Percentiles rank a stretch among this genome's conserved stretches.
Evolutionary conservation across 2,329 filamentous ascomycete genomes (phyloP).

Genomic region (Aspergillus fructus): DNA sequence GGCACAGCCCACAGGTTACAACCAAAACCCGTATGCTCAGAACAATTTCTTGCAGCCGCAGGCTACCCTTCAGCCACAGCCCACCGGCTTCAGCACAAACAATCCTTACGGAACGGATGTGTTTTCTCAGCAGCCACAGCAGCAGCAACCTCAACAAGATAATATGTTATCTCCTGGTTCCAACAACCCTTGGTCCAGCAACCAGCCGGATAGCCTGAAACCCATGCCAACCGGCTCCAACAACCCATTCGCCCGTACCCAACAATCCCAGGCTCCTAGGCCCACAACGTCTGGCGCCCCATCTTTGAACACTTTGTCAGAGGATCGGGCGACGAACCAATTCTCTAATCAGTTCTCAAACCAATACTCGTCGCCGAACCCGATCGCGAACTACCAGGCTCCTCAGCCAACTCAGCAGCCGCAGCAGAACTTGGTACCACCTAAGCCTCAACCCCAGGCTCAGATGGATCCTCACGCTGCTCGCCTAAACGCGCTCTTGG

Average conservation of each 20-base stretch:
- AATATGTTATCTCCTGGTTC: conserved; percentile 70
- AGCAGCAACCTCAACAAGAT: conserved; percentile 52
- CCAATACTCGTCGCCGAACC: conserved; percentile 54
- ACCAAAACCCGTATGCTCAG: conserved; percentile 52
- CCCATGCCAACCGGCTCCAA: conserved; percentile 92
- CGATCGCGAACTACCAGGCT: conserved; percentile 49
- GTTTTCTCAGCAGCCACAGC: conserved; percentile 52
- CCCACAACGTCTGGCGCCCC: conserved; percentile 60
- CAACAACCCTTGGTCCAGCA: conserved; percentile 89
- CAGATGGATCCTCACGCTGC: conserved; percentile 59
- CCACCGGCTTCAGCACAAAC: conserved; percentile 57
- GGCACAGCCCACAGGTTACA: conserved; percentile 67
- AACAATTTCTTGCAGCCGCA: conserved; percentile 51
- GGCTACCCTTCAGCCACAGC: conserved; percentile 56
- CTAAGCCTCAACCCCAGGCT: conserved; percentile 33
- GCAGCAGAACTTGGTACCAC: conserved; percentile 22
- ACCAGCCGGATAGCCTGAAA: conserved; percentile 64
- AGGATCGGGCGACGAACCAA: conserved; percentile 74
- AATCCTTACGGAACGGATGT: conserved; percentile 56
- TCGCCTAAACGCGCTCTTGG: conserved; percentile 81
- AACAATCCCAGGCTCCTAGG: conserved; percentile 41
- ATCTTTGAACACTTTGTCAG: conserved; percentile 71
- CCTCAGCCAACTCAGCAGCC: conserved; percentile 29
- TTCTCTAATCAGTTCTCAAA: conserved; percentile 60
- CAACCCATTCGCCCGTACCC: conserved; percentile 81